Evolutionary conservation across 805 yeast genomes (phyloP), one percentile per base, ranked within the genome.

Genomic region (Kuraishia borneana): DNA sequence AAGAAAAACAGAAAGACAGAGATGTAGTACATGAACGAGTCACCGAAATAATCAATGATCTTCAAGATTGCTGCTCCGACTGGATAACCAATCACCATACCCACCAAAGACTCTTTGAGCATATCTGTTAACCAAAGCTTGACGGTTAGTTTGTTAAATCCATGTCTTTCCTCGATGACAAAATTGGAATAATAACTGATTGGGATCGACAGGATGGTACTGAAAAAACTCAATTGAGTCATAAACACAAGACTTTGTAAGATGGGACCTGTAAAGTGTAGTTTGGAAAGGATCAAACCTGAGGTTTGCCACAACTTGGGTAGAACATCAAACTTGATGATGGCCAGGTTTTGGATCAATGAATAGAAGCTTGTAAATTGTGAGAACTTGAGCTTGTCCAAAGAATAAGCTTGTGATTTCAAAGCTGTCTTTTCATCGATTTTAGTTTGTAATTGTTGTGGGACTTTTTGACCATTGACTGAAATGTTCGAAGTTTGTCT

Each of bases 121-220:
- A 64, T 60, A 55, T 92, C 99, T 18, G 70, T 51, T 18, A 83
- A 36, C 83, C 94, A 92, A 33, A 85, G 62, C 33, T 63, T 59
- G 13, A 67, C 40, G 3, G 96, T 89, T 44, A 73, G 67, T 58
- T 92, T 92, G 63, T 92, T 92, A 63, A 92, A 92, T 1, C 98
- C 98, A 48, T 68, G 89, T 57, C 74, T 74, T 54, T 89, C 95
- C 59, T 92, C 98, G 45, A 92, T 65, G 12, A 87, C 88, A 61
- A 92, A 92, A 46, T 81, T 80, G 38, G 70, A 63, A 58, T 87
- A 88, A 53, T 81, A 76, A 7, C 76, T 65, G 17, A 77, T 50
- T 3, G 98, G 98, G 36, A 82, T 53, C 3, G 72, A 63, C 21
- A 75, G 38, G 2, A 84, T 33, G 2, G 77, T 61, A 6, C 77